Conservation (phyloP, 768 basidiomycete genomes). For the Lactarius deliciosus region DNA sequence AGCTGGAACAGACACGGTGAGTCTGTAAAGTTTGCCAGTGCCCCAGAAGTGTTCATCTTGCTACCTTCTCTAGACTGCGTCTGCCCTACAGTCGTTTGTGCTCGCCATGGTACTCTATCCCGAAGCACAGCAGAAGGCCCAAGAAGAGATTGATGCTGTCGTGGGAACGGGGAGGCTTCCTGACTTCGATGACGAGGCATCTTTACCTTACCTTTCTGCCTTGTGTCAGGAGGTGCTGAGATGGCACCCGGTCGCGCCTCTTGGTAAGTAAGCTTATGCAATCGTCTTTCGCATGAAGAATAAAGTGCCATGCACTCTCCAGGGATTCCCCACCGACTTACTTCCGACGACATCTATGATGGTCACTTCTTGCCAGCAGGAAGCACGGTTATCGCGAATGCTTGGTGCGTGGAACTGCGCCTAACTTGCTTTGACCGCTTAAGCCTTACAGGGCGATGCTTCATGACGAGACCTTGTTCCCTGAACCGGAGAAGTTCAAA, state of each 20-base stretch:
- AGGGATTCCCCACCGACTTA: constrained; percentile 25
- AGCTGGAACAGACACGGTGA: constrained; percentile 14
- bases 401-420: background rate
- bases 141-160: constrained; percentile 37
- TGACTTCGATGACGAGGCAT: constrained; percentile 30
- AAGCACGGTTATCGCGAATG: constrained; percentile 11
- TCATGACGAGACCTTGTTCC: constrained; percentile 36
- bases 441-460: constrained; percentile 34
- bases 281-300: background rate
- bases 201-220: constrained; percentile 34
- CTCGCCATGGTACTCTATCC: constrained; percentile 38
- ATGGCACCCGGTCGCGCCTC: constrained; percentile 36
- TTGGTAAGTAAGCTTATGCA: constrained; percentile 29
- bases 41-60: background rate
- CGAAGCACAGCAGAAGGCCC: constrained; percentile 35
- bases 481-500: constrained; percentile 40
- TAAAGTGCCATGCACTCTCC: background rate
- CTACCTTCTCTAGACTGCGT: constrained; percentile 30
- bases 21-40: background rate
- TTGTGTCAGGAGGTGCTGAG: constrained; percentile 34
- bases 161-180: constrained; percentile 35
- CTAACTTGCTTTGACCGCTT: background rate
- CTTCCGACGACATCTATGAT: constrained; percentile 23
- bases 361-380: constrained; percentile 28
- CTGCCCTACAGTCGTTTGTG: constrained; percentile 35